Evolutionary conservation across 257 asterid species (phyloP).

Genomic region (Solanum lycopersicoides): DNA sequence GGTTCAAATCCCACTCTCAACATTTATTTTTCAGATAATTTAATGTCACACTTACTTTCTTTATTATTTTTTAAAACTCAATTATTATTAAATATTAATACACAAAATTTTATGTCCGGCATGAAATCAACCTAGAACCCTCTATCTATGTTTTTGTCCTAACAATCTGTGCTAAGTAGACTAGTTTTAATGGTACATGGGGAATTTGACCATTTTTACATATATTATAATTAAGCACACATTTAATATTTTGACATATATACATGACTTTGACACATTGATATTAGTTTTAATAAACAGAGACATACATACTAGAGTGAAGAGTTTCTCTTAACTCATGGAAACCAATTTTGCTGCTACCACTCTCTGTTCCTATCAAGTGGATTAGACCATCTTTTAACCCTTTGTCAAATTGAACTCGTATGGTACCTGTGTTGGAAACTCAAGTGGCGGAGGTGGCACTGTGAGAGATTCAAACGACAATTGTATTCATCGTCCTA

Average conservation of each 20-base stretch:
- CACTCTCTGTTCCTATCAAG: no score
- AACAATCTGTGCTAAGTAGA: not conserved
- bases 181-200: not conserved
- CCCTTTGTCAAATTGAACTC: no score
- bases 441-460: not conserved
- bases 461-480: not conserved
- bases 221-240: not conserved
- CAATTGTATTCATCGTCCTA: not conserved
- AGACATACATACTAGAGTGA: not conserved
- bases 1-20: conserved; percentile 94
- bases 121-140: no score
- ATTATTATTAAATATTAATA: no score
- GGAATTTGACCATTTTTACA: not conserved
- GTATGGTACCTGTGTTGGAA: not conserved
- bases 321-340: no score
- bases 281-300: not conserved
- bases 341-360: no score
- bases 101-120: no score
- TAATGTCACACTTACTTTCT: no score
- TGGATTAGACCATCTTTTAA: no score
- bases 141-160: no score
- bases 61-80: not conserved
- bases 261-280: not conserved
- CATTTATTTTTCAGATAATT: not conserved
- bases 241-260: not conserved